Base-by-base conservation (phyloP, 768 basidiomycete species). In the Podaxis sp. region DNA sequence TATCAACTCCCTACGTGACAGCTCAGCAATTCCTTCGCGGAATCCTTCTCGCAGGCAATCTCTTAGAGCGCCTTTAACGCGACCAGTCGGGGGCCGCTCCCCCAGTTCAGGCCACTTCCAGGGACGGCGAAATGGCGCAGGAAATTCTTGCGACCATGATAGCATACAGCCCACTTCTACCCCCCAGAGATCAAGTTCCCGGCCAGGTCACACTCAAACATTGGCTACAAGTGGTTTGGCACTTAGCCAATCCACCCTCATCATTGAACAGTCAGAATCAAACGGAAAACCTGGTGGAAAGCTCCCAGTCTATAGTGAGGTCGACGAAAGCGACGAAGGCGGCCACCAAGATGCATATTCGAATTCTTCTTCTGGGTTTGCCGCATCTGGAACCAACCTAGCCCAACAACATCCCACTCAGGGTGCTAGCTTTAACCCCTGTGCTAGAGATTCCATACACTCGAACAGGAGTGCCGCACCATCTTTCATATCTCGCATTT, bases 401-500 rank as follows among this genome's bases (percentile, higher is more conserved):
- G n/a, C 51, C 4, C 50, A 23, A 21, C 59, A 53, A n/a, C 59
- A 42, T 25, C 28, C 50, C 14, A 27, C 7, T n/a, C 23, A 13
- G n/a, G 14, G 13, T 5, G 27, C 16, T 13, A 10, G 13, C n/a
- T 0, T 11, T 23, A 32, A 68, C 44, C 57, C 65, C n/a, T 61
- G 59, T 52, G 64, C 62, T 28, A 74, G 79, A 36, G 66, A 72
- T 40, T 85, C 85, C 4, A 63, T 76, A 4, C 72, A 77, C 57
- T 85, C 84, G 2, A 72, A 71, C 18, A 81, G 68, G 67, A 83
- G 79, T 65, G 70, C 71, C 52, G 78, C 78, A 3, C 73, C 83
- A 5, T 84, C 84, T 7, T 77, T 85, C 63, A 74, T 85, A 16
- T 83, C 83, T 27, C 72, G 75, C 27, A 67, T 82, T 55, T 81